Base-by-base conservation (phyloP, 2,329 filamentous ascomycete genomes). In the Rhytidhysteron rufulum region DNA sequence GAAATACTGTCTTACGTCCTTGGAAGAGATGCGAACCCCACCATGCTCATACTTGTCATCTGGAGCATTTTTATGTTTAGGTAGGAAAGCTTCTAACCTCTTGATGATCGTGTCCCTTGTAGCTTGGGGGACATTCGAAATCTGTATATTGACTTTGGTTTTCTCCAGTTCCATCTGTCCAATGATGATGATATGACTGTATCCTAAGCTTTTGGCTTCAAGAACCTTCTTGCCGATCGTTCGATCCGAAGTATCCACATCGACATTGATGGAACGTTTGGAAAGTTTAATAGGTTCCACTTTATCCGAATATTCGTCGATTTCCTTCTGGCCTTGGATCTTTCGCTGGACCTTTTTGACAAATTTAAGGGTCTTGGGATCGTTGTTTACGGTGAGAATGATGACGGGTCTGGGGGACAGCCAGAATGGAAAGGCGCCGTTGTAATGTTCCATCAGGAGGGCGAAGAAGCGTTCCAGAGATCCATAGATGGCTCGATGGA, bases 401-500 rank as follows among this genome's bases (percentile, higher is more conserved):
- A 85, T 79, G 31, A 80, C 83, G 57, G 93, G 89, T 5, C 82
- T 79, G 1, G 88, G 88, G 40, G 86, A 90, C 8, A 95, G 73
- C 89, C 88, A 95, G 61, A 95, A 91, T 3, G 88, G 88, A 80
- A 87, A 94, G 45, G 47, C 59, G 13, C 86, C 86, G 41, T 83
- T 75, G 53, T 90, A 88, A 50, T 87, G 84, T 65, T 95, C 89
- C 40, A 93, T 90, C 30, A 95, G 67, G 11, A 95, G 72, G 3
- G 88, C 88, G 76, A 95, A 83, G 46, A 95, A 80, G 33, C 89
- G 78, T 66, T 95, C 88, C 4, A 94, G 77, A 0, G 86, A 93
- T 13, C 88, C 88, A 37, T 94, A 75, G 25, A 95, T 85, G 11
- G 89, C 88, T 36, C 88, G 80, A 60, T 95, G 88, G 37, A 95